Evolutionary conservation across 2,329 filamentous ascomycete species (phyloP), one percentile per base, ranked within the genome.

Genomic region (Talaromyces sp.): DNA sequence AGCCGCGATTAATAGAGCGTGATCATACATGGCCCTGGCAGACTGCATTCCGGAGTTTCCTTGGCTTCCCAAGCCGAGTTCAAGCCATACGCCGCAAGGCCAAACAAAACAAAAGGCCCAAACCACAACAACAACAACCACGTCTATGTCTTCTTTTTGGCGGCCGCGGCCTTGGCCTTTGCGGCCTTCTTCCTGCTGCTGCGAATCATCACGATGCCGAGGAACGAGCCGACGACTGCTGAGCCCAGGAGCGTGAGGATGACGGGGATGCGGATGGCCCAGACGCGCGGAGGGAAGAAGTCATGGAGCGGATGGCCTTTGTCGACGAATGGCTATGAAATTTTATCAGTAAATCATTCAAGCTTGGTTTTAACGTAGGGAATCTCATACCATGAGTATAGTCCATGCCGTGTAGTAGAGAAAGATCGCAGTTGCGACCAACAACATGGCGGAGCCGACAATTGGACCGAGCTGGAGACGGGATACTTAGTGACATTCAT

Each of bases 371-470:
- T n/a, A n/a, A n/a, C n/a, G n/a, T n/a, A n/a, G n/a, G n/a, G n/a
- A n/a, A n/a, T n/a, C n/a, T n/a, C n/a, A n/a, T 85, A 97, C 94
- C 90, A 99, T 97, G 67, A 97, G 84, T 65, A 99, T 84, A 29
- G 94, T 96, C 94, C 94, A 99, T 77, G 96, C 85, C 65, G 91
- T 94, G 81, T 99, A 99, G 85, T 99, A 99, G 70, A 89, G 81
- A 75, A 90, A 91, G 74, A 90, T 85, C 69, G 83, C 81, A 66
- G 87, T 87, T 70, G 88, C 88, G 80, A 83, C 81, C 76, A 89
- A 80, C 75, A 91, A 86, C 88, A 90, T 90, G 76, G 83, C 85
- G 77, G 88, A 83, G 78, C 88, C 88, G 67, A 89, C 83, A 67
- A 89, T 84, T 86, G 91, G 92, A 85, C 96, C 94, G 80, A 97